Percentiles rank a stretch among this genome's conserved stretches.
phyloP scores from a whole-genome alignment of 768 basidiomycete genomes.

The Rhizopogon sp. region DNA sequence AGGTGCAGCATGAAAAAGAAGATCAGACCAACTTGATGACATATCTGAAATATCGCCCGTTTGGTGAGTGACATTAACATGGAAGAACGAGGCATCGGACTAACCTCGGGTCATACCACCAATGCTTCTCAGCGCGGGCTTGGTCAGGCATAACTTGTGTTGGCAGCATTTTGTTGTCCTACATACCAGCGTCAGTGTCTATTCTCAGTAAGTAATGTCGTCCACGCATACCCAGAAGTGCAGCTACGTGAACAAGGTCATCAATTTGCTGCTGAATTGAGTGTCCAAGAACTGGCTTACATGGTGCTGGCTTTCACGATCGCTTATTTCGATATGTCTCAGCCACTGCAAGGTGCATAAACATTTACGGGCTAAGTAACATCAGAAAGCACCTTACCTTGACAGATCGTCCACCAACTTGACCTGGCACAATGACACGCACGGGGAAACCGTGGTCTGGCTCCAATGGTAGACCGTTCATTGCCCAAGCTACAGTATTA shows the following conservation, averaged over 20 bases:
- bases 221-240: slow-evolving; percentile 28
- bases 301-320: slow-evolving; percentile 48
- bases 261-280: background rate
- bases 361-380: background rate
- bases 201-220: background rate
- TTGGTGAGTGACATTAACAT: background rate
- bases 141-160: slow-evolving; percentile 45
- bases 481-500: slow-evolving; percentile 37
- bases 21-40: slow-evolving; percentile 26
- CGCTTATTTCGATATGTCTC: slow-evolving; percentile 45
- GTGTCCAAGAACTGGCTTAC: slow-evolving; percentile 22
- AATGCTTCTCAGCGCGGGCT: slow-evolving; percentile 43
- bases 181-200: background rate
- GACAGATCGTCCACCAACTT: slow-evolving; percentile 59
- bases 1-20: background rate
- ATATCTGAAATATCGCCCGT: slow-evolving; percentile 15
- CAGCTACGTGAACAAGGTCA: slow-evolving; percentile 13
- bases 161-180: slow-evolving; percentile 62
- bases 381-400: slow-evolving; percentile 15
- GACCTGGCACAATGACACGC: slow-evolving; percentile 57
- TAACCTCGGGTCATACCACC: slow-evolving; percentile 52
- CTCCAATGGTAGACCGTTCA: slow-evolving; percentile 55
- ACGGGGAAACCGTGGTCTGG: slow-evolving; percentile 66
- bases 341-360: slow-evolving; percentile 41
- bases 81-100: slow-evolving; percentile 1